A percentile compares a stretch with the other conserved stretches of the same genome.
Evolutionary conservation across 2,329 filamentous ascomycete genomes (phyloP).

Genomic region (Xylariaceae sp.): DNA sequence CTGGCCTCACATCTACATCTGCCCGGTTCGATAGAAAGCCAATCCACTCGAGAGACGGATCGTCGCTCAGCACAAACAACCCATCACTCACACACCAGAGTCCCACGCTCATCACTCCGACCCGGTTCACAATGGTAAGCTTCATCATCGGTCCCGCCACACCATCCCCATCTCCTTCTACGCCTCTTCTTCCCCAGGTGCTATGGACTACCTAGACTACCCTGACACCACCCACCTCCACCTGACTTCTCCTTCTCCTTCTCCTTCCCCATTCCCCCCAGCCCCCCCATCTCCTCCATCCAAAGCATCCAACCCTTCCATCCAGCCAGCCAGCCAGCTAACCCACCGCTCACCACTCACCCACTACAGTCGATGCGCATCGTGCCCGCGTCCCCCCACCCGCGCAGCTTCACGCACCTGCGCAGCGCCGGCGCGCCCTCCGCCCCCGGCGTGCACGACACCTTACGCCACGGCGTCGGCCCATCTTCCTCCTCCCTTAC

Average conservation of each 20-base stretch:
- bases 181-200: too few relatives aligned
- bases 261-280: neutral
- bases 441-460: constrained; percentile 88
- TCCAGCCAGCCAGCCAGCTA: constrained; percentile 1
- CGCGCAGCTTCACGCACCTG: constrained; percentile 58
- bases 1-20: neutral
- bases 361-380: constrained; percentile 73
- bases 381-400: constrained; percentile 62
- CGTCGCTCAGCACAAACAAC: too few relatives aligned
- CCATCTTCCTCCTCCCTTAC: constrained; percentile 37
- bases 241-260: neutral
- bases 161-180: constrained; percentile 1
- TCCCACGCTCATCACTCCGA: too few relatives aligned
- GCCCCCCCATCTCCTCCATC: constrained; percentile 2
- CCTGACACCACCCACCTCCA: constrained; percentile 7
- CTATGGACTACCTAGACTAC: constrained; percentile 8
- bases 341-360: constrained; percentile 9
- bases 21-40: too few relatives aligned
- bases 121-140: constrained; percentile 50
- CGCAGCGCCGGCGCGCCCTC: constrained; percentile 66
- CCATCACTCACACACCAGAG: too few relatives aligned
- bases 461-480: constrained; percentile 75
- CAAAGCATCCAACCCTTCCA: constrained; percentile 9
- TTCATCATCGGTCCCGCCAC: constrained; percentile 1
- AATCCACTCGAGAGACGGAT: constrained; percentile 12